Conservation (phyloP, 192 early-diverging fungal species). For the Backusella morwellensis region DNA sequence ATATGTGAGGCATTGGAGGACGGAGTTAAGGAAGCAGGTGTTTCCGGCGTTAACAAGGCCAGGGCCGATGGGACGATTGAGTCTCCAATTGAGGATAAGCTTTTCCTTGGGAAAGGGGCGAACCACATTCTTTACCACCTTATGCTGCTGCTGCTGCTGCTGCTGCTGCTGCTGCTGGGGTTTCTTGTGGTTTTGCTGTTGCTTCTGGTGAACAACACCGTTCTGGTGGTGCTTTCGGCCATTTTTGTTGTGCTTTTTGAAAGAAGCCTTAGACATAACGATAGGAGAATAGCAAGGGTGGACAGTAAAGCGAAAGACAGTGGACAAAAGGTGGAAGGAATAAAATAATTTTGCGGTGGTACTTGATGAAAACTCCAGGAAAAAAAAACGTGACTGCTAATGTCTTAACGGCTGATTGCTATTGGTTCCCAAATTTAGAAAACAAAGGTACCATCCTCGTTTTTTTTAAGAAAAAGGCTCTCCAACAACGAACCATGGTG, state of each 20-base stretch:
- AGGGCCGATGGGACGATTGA: slow-evolving; percentile 58
- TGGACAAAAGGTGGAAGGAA: too few species aligned
- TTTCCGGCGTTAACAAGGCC: slow-evolving; percentile 73
- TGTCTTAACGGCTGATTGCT: too few species aligned
- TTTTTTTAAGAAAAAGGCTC: too few species aligned
- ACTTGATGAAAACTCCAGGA: background rate
- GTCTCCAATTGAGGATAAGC: slow-evolving; percentile 54
- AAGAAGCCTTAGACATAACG: background rate
- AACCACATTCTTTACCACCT: background rate
- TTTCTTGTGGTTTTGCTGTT: background rate
- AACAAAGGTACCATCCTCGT: too few species aligned
- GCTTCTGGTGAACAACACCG: background rate
- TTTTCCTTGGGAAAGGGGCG: slow-evolving; percentile 9
- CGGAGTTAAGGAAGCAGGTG: slow-evolving; percentile 81
- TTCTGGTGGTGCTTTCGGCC: background rate
- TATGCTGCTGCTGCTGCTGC: background rate
- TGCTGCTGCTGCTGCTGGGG: background rate
- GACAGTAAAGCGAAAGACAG: background rate
- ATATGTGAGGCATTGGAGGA: slow-evolving; percentile 76
- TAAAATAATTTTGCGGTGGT: background rate
- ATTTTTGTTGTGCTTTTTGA: background rate
- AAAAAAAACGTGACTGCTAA: too few species aligned
- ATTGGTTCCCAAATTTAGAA: too few species aligned
- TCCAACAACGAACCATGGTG: too few species aligned
- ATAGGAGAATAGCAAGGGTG: background rate